Conservation (phyloP, 331 rosid species). For the Telfairia occidentalis region DNA sequence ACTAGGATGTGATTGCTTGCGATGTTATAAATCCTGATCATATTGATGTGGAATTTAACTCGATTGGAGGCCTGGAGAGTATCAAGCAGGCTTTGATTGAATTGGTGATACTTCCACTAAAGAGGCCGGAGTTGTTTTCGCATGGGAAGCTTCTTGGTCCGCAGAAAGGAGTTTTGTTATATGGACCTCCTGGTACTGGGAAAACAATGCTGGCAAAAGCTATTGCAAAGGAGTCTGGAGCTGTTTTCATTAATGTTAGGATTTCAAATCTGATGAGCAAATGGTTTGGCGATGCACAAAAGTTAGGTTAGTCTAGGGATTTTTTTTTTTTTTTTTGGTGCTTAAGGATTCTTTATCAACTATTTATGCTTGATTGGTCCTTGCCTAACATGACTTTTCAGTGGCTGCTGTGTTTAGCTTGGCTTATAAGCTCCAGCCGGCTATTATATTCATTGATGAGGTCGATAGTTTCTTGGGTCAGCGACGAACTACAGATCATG, state of each 20-base stretch:
- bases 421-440: slow-evolving; percentile 96
- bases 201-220: slow-evolving; percentile 99
- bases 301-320: slow-evolving; percentile 64
- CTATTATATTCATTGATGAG: slow-evolving; percentile 89
- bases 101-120: slow-evolving; percentile 80
- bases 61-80: slow-evolving; percentile 78
- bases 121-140: slow-evolving; percentile 70
- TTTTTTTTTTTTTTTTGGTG: too few species aligned
- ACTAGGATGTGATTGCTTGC: slow-evolving; percentile 87
- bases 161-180: slow-evolving; percentile 83
- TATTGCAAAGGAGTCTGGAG: slow-evolving; percentile 92
- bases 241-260: slow-evolving; percentile 85
- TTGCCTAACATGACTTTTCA: slow-evolving; percentile 23
- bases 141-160: slow-evolving; percentile 91
- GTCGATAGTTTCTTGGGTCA: slow-evolving; percentile 97
- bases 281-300: slow-evolving; percentile 99
- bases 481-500: slow-evolving; percentile 85
- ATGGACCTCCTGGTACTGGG: slow-evolving; percentile 99
- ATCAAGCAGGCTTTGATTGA: slow-evolving; percentile 77
- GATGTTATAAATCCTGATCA: slow-evolving; percentile 93
- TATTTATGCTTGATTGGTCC: neutral
- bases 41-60: slow-evolving; percentile 70
- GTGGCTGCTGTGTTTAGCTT: slow-evolving; percentile 92
- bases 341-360: neutral
- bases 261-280: slow-evolving; percentile 97